Evolutionary conservation across 495 filamentous ascomycete genomes (phyloP), one percentile per base, ranked within the genome.

Genomic region (Neurospora tetrasperma): DNA sequence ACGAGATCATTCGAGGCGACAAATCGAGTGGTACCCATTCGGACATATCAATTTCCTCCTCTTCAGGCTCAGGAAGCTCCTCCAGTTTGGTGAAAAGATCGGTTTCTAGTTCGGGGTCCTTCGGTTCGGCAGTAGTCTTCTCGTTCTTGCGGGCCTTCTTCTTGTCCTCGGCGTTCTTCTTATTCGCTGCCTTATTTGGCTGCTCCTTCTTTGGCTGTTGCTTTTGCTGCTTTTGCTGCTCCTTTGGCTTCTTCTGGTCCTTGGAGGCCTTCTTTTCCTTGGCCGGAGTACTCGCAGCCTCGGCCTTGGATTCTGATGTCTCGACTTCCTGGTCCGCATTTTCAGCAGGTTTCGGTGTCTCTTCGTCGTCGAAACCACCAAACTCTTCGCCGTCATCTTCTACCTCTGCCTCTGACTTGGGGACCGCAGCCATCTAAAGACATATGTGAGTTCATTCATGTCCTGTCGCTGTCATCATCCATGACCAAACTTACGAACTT

Each of bases 11-110:
- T 31, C 87, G 84, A 3, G 89, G 80, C 1, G 92, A 94, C 0
- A 99, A 85, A 10, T 89, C 84, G 2, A 99, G 82, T 1, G 84
- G 79, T 27, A 87, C 83, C 95, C 95, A 99, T 14, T 88, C 90
- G 3, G 93, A 93, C 4, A 96, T 78, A 74, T 91, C 89, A 16
- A 85, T 78, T 31, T 82, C 85, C 44, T 83, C 79, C 42, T 83
- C 82, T 16, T 84, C 83, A 18, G 82, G 79, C 31, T 85, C 82
- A 39, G 84, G 79, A 10, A 84, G 70, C 12, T 76, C 76, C 41
- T 80, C 79, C 31, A 86, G 71, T 46, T 77, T 79, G 40, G 82
- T 72, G 38, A 85, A 86, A 9, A 84, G 74, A 43, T 83, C 82
- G 70, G 80, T 73, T 78, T 85, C 80, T 42, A 84, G 80, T 87